Evolutionary conservation across 371 early-diverging fungal species (phyloP).

Genomic region (Circinella umbellata): DNA sequence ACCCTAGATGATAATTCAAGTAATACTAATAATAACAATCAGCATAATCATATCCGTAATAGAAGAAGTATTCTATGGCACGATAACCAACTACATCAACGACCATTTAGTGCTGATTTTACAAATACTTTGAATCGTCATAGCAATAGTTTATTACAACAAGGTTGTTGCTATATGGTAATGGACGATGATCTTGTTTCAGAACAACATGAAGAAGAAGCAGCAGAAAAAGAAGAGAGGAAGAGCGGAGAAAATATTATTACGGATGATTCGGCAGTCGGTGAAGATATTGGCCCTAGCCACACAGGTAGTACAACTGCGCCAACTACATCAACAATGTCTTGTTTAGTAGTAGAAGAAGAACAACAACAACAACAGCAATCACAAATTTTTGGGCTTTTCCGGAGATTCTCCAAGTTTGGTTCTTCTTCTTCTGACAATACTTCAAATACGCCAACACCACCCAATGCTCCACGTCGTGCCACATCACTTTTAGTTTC

Average conservation of each 20-base stretch:
- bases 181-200: slow-evolving; percentile 11
- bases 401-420: slow-evolving; percentile 5
- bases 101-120: slow-evolving; percentile 8
- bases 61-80: neutral
- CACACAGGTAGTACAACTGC: neutral
- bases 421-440: neutral
- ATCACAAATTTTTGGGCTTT: slow-evolving; percentile 6
- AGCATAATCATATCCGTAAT: neutral
- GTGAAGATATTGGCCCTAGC: neutral
- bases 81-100: neutral
- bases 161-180: neutral
- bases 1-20: neutral
- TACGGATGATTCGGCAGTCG: neutral
- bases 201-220: neutral
- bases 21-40: too few species aligned
- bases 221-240: neutral
- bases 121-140: neutral
- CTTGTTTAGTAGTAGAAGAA: too few species aligned
- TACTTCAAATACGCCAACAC: neutral
- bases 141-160: neutral
- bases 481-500: slow-evolving; percentile 7
- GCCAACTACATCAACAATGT: neutral
- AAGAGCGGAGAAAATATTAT: too few species aligned
- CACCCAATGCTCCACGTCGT: neutral
- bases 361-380: neutral